phyloP scores from a whole-genome alignment of 768 basidiomycete genomes.

The Podaxis sp. region DNA sequence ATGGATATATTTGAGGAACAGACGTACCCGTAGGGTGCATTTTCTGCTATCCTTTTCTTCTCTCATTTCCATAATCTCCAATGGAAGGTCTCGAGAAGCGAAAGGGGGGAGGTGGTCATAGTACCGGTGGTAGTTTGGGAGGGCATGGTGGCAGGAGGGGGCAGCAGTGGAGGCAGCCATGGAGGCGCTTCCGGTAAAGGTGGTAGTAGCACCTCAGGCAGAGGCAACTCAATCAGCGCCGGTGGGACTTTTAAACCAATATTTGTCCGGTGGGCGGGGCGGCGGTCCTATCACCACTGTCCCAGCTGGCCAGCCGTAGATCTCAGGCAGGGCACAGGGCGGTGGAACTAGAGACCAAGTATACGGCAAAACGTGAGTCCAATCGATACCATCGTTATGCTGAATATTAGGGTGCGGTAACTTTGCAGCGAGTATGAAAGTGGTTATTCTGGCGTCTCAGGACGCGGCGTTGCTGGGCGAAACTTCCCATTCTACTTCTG shows the following conservation, averaged over 20 bases:
- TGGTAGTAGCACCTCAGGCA: not conserved
- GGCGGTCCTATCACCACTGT: not conserved
- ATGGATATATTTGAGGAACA: not conserved
- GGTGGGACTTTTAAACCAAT: not conserved
- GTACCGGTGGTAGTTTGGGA: not conserved
- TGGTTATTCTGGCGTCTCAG: conserved; percentile 52
- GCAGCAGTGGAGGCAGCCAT: not conserved
- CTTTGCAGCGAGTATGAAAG: conserved; percentile 41
- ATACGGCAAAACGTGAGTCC: not conserved
- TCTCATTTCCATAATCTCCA: not conserved
- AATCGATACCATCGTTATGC: not conserved
- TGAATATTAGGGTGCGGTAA: not conserved
- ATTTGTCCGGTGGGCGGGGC: not conserved
- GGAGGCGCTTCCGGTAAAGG: not conserved
- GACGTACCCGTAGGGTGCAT: not conserved
- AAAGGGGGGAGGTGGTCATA: not conserved
- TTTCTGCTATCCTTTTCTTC: too few species aligned
- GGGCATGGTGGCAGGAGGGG: not conserved
- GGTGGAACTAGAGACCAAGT: not conserved
- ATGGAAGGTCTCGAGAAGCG: not conserved
- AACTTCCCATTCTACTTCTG: conserved; percentile 65
- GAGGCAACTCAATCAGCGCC: not conserved
- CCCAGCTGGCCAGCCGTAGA: not conserved
- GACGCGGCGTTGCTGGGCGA: conserved; percentile 46
- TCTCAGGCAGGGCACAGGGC: not conserved